Conservation (phyloP, 2,329 filamentous ascomycete species). For the Orbilia oligospora region DNA sequence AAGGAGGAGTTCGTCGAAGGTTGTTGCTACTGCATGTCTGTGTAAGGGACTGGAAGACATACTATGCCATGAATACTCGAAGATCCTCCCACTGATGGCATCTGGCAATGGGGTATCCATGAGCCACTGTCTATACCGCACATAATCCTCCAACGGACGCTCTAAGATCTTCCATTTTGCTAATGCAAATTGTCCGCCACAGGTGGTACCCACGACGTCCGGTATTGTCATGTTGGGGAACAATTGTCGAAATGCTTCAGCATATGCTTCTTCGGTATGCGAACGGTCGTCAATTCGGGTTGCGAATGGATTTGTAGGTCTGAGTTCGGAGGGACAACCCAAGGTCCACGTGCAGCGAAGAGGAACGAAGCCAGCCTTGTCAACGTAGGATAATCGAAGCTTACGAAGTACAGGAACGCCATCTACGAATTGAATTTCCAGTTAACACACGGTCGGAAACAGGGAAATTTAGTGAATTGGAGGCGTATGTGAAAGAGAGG, state of each 20-base stretch:
- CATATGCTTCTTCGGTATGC: conserved; percentile 56
- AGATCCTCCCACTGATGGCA: conserved; percentile 73
- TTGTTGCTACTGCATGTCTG: no score
- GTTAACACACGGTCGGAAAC: neutral
- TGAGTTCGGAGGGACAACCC: conserved; percentile 72
- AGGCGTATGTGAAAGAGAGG: neutral
- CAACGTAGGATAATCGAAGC: conserved; percentile 66
- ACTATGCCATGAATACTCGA: conserved; percentile 79
- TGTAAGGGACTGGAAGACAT: conserved; percentile 66
- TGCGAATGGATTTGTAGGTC: conserved; percentile 67
- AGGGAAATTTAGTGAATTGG: neutral
- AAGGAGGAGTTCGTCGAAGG: neutral
- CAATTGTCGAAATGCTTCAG: conserved; percentile 32
- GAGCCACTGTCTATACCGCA: conserved; percentile 74
- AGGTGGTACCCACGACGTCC: conserved; percentile 71
- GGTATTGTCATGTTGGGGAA: conserved; percentile 55
- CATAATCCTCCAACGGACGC: conserved; percentile 72
- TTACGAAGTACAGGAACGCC: conserved; percentile 41
- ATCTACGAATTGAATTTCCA: conserved; percentile 13
- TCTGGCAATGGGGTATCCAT: conserved; percentile 71
- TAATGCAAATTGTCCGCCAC: conserved; percentile 78
- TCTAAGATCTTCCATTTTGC: conserved; percentile 71
- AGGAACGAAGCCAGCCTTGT: conserved; percentile 74
- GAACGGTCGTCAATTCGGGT: conserved; percentile 66
- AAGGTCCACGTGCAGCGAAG: conserved; percentile 74